A percentile compares a stretch with the other conserved stretches of the same genome.
Conservation (phyloP, 441 rosid species). For the Cnidoscolus chayamansa region DNA sequence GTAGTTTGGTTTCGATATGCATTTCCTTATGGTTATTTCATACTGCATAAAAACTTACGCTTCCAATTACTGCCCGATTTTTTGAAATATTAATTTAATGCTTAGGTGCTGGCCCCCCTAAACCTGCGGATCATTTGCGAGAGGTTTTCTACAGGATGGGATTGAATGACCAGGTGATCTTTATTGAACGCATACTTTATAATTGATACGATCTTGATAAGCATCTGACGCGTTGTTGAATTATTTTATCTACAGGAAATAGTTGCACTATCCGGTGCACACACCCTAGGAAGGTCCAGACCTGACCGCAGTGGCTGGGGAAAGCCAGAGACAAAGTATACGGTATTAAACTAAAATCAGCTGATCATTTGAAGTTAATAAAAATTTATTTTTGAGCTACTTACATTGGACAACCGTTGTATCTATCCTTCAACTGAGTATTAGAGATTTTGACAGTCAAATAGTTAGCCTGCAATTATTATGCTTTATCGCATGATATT, state of each 20-base stretch:
- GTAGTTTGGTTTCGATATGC: background rate
- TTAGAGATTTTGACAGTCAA: background rate
- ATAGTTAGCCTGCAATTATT: background rate
- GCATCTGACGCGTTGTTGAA: constrained; percentile 14
- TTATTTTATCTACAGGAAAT: constrained; percentile 58
- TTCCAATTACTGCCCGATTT: background rate
- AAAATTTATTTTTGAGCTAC: background rate
- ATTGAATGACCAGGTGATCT: constrained; percentile 66
- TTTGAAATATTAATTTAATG: constrained; percentile 17
- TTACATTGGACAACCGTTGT: background rate
- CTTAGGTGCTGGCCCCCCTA: constrained; percentile 85
- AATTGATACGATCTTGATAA: constrained; percentile 11
- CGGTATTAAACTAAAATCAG: constrained; percentile 43
- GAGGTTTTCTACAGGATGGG: constrained; percentile 95
- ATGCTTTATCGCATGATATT: background rate
- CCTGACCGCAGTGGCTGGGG: constrained; percentile 98
- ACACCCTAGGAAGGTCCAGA: constrained; percentile 89
- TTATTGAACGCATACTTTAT: constrained; percentile 6
- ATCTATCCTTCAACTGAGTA: background rate
- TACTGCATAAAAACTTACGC: background rate
- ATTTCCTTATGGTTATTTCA: background rate
- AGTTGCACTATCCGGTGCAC: constrained; percentile 94
- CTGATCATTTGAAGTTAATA: background rate
- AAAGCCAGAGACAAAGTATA: constrained; percentile 86
- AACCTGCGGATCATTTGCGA: constrained; percentile 77